Evolutionary conservation across 495 filamentous ascomycete species (phyloP).

Genomic region (Xylaria castorea): DNA sequence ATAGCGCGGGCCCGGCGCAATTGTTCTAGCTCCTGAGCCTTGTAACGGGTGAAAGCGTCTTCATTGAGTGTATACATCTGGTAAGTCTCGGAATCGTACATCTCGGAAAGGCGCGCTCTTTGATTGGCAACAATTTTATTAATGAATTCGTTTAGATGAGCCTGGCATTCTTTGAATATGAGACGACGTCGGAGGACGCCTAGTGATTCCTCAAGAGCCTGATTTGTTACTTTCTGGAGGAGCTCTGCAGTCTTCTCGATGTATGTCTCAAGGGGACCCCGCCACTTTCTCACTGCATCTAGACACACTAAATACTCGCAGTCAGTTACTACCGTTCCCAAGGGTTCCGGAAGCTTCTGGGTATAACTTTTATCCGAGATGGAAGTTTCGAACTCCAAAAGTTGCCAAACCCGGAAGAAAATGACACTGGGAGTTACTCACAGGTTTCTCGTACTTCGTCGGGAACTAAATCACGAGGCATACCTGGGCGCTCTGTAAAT

Average conservation of each 20-base stretch:
- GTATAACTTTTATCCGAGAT: background rate
- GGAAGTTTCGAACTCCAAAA: background rate
- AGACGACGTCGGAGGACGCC: slow-evolving; percentile 45
- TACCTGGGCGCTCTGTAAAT: slow-evolving; percentile 42
- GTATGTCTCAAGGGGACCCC: slow-evolving; percentile 40
- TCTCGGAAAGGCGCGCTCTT: slow-evolving; percentile 35
- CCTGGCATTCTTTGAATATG: slow-evolving; percentile 46
- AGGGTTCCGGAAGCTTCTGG: background rate
- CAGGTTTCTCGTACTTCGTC: slow-evolving; percentile 48
- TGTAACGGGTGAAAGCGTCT: slow-evolving; percentile 46
- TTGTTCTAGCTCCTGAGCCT: slow-evolving; percentile 42
- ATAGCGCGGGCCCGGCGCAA: slow-evolving; percentile 46
- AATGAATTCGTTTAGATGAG: slow-evolving; percentile 46
- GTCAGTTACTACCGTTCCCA: background rate
- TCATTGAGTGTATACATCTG: slow-evolving; percentile 53
- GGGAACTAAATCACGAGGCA: slow-evolving; percentile 51
- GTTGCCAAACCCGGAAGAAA: background rate
- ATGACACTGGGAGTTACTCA: background rate
- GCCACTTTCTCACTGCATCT: slow-evolving; percentile 48
- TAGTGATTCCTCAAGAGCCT: slow-evolving; percentile 45
- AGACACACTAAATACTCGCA: slow-evolving; percentile 34
- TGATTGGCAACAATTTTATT: slow-evolving; percentile 37
- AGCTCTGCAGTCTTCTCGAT: slow-evolving; percentile 45
- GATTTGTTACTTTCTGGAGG: slow-evolving; percentile 38
- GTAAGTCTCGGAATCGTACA: slow-evolving; percentile 49